Percentiles rank a stretch among this genome's conserved stretches.
These are phyloP conservation scores for Sporobolomyces phaffii DNA, from an alignment of 768 basidiomycete genomes.

Conservation along the genomic window DNA sequence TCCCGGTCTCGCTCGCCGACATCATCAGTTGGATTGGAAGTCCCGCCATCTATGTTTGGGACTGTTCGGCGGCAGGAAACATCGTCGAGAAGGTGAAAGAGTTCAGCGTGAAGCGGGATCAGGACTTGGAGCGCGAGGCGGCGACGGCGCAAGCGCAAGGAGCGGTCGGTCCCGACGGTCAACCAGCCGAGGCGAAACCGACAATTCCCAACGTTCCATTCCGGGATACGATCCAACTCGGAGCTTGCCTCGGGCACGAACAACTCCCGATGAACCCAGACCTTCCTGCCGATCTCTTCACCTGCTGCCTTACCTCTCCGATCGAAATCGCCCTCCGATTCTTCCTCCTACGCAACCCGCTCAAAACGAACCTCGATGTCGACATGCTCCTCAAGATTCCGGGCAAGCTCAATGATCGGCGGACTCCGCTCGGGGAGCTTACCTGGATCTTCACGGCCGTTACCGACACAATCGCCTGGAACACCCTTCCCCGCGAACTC, in stretches of 20 bases:
- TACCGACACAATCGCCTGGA: conserved; percentile 99
- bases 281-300: conserved; percentile 94
- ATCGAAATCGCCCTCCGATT: conserved; percentile 95
- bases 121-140: conserved; percentile 43
- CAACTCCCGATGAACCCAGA: conserved; percentile 90
- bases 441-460: conserved; percentile 99
- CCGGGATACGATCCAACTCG: conserved; percentile 84
- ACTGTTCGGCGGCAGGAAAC: conserved; percentile 95
- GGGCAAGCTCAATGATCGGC: conserved; percentile 90
- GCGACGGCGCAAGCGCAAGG: conserved; percentile 43
- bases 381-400: conserved; percentile 94
- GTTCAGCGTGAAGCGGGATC: conserved; percentile 47
- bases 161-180: conserved; percentile 23
- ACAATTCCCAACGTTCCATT: conserved; percentile 53
- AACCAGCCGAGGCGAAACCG: conserved; percentile 20
- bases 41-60: conserved; percentile 97
- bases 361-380: conserved; percentile 69
- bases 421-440: conserved; percentile 94
- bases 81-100: conserved; percentile 80
- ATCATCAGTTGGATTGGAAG: conserved; percentile 89
- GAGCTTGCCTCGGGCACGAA: conserved; percentile 86
- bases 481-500: conserved; percentile 83
- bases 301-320: conserved; percentile 92
- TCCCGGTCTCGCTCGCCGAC: conserved; percentile 89
- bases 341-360: conserved; percentile 78